Conservation (phyloP, 805 yeast species). For the Kuraishia ogatae region DNA sequence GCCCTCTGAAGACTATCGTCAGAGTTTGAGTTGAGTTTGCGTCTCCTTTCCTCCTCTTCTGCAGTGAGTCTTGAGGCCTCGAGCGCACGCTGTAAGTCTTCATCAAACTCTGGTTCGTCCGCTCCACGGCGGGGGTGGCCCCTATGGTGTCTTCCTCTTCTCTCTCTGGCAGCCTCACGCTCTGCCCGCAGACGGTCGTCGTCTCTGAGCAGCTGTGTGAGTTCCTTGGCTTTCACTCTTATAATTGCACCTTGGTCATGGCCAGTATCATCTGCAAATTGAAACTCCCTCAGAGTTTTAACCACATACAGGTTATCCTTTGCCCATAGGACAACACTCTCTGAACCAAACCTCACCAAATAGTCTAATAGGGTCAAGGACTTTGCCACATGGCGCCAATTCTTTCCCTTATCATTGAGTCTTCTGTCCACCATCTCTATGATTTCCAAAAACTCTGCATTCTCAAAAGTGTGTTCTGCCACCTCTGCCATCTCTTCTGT, state of each 20-base stretch:
- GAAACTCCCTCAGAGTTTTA: constrained; percentile 87
- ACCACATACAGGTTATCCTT: constrained; percentile 81
- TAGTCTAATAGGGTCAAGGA: constrained; percentile 85
- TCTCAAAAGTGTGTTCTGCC: constrained; percentile 62
- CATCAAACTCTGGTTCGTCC: constrained; percentile 47
- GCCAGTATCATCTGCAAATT: constrained; percentile 67
- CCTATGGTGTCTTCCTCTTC: constrained; percentile 24
- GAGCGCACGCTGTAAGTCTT: constrained; percentile 70
- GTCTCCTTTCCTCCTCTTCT: constrained; percentile 65
- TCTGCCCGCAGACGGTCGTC: constrained; percentile 73
- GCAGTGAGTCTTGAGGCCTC: constrained; percentile 78
- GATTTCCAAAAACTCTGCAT: constrained; percentile 71
- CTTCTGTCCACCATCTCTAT: constrained; percentile 94
- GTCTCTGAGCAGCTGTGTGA: constrained; percentile 71
- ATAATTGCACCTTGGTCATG: constrained; percentile 83
- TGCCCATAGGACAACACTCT: constrained; percentile 86
- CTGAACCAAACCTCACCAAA: constrained; percentile 77
- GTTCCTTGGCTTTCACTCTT: constrained; percentile 83
- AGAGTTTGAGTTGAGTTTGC: constrained; percentile 33
- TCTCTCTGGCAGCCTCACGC: constrained; percentile 34
- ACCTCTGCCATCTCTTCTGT: constrained; percentile 77
- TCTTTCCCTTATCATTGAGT: constrained; percentile 90
- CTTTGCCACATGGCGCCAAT: constrained; percentile 95
- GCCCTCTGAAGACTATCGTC: constrained; percentile 66
- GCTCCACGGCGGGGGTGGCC: constrained; percentile 13